A percentile compares a stretch with the other conserved stretches of the same genome.
Conservation (phyloP, 139 green algal genomes). For the Chlamydomonas asymmetrica region DNA sequence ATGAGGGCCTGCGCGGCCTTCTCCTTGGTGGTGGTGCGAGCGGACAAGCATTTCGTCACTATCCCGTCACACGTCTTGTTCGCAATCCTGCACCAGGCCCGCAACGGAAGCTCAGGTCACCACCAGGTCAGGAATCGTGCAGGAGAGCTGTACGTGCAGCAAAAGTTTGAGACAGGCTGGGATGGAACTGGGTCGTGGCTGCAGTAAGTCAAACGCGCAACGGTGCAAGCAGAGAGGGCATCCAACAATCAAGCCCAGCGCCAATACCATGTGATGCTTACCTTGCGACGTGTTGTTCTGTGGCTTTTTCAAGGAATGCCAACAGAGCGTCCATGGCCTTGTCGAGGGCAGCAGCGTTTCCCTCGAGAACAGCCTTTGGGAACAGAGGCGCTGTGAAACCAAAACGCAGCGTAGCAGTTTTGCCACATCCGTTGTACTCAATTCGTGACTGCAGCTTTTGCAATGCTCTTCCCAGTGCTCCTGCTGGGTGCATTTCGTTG, state of each 20-base stretch:
- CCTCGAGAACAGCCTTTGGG: slow-evolving; percentile 76
- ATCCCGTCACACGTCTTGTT: slow-evolving; percentile 63
- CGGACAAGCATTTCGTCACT: slow-evolving; percentile 79
- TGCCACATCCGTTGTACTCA: background rate
- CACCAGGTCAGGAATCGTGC: too few relatives aligned
- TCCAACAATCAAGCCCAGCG: too few relatives aligned
- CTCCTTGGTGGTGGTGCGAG: slow-evolving; percentile 77
- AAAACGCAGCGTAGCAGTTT: background rate
- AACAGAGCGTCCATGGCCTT: slow-evolving; percentile 85
- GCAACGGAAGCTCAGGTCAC: too few relatives aligned
- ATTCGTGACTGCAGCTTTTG: background rate
- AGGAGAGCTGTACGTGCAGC: too few relatives aligned
- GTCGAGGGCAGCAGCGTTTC: slow-evolving; percentile 89
- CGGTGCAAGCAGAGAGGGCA: too few relatives aligned
- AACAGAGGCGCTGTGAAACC: slow-evolving; percentile 71
- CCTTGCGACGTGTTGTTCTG: slow-evolving; percentile 54
- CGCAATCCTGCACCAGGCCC: slow-evolving; percentile 54
- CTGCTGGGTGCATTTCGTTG: too few relatives aligned
- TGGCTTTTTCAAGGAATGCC: slow-evolving; percentile 62
- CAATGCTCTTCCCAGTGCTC: too few relatives aligned
- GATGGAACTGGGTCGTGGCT: too few relatives aligned
- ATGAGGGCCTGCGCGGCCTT: slow-evolving; percentile 71
- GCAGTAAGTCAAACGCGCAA: too few relatives aligned
- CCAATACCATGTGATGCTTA: too few relatives aligned
- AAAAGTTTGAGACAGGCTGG: too few relatives aligned